These are phyloP conservation scores for Plantago major DNA, from an alignment of 257 asterid genomes.

Conservation along the genomic window DNA sequence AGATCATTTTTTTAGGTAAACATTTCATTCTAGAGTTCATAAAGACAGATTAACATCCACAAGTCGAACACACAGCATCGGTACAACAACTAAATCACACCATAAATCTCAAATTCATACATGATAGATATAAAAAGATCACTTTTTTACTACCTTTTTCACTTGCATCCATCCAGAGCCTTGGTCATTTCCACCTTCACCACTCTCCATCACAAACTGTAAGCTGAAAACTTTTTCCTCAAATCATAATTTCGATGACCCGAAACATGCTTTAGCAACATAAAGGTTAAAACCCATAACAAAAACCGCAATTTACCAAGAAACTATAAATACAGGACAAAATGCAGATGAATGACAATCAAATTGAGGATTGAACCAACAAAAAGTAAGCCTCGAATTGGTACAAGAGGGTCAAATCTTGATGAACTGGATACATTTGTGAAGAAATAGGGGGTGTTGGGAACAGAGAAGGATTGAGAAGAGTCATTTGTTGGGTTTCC, in stretches of 20 bases:
- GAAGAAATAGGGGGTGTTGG: too few species aligned
- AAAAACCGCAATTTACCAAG: too few species aligned
- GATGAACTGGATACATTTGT: too few species aligned
- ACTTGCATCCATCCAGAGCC: conserved; percentile 99
- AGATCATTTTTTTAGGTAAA: background rate
- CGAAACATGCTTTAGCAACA: background rate
- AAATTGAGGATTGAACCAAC: conserved; percentile 19
- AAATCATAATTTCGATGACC: background rate
- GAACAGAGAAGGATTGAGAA: too few species aligned
- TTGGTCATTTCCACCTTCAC: conserved; percentile 72
- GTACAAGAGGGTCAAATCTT: background rate
- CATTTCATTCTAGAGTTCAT: background rate
- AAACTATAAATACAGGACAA: background rate
- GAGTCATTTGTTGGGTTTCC: too few species aligned
- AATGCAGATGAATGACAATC: conserved; percentile 15
- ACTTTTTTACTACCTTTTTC: conserved; percentile 55
- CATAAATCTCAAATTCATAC: too few species aligned
- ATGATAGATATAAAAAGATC: background rate
- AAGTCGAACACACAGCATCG: too few species aligned
- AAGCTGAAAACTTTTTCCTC: conserved; percentile 9
- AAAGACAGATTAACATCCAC: conserved; percentile 2
- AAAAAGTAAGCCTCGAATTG: background rate
- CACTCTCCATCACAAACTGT: conserved; percentile 48
- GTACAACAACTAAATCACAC: too few species aligned
- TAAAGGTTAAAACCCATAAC: background rate